These are phyloP conservation scores for Coccomyxa sp. DNA, from an alignment of 139 green algal genomes.

Conservation along the genomic window DNA sequence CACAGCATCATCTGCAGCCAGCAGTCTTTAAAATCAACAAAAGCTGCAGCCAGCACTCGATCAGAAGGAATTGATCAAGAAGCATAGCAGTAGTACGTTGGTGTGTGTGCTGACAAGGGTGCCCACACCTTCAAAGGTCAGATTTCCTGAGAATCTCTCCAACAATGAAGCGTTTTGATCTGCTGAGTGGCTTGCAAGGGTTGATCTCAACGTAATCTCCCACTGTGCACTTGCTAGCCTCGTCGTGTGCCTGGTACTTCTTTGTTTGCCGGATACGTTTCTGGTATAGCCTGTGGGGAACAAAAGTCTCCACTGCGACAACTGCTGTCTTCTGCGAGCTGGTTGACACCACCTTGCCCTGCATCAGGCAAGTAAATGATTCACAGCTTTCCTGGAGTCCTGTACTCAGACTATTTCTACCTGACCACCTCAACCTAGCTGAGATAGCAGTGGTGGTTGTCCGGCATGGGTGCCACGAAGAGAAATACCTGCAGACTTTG, in stretches of 20 bases:
- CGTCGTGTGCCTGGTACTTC: conserved; percentile 43
- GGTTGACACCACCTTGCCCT: conserved; percentile 38
- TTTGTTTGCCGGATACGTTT: conserved; percentile 33
- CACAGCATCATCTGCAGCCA: too few species aligned
- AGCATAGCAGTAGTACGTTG: too few species aligned
- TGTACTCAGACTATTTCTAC: neutral
- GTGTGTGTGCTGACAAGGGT: neutral
- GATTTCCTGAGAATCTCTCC: conserved; percentile 14
- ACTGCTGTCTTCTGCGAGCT: conserved; percentile 45
- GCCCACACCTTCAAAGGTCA: neutral
- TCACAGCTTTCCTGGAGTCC: neutral
- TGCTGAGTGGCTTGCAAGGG: conserved; percentile 30
- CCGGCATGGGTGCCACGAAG: neutral
- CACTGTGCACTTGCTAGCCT: conserved; percentile 21
- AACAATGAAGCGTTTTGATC: conserved; percentile 36
- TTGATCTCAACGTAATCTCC: conserved; percentile 33
- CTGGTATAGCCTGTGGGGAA: conserved; percentile 34
- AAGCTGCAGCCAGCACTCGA: too few species aligned
- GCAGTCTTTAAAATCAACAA: too few species aligned
- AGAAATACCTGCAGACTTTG: neutral
- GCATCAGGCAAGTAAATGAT: conserved; percentile 1
- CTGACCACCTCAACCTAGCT: neutral
- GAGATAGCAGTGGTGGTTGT: neutral
- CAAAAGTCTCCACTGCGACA: conserved; percentile 28
- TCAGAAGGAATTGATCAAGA: too few species aligned